Base-by-base conservation (phyloP, 2,329 filamentous ascomycete species). In the Trichoderma cornu-damae region DNA sequence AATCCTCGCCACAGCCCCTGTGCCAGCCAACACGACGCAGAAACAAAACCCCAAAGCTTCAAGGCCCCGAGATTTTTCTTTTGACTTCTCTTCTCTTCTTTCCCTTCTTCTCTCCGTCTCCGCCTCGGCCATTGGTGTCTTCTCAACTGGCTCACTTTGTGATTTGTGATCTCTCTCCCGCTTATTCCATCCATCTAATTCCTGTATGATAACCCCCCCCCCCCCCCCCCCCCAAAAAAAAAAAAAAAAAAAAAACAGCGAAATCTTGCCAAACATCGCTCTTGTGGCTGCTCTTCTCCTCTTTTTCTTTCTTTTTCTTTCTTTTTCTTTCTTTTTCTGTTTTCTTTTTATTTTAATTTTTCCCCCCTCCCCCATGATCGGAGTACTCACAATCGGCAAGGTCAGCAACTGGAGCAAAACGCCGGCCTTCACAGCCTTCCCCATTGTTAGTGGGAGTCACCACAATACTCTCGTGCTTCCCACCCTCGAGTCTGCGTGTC, bases 401-500 rank as follows among this genome's bases (percentile, higher is more conserved):
- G 12, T 54, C 43, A 46, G 51, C 51, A 47, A 22, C 42, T 30
- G 30, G n/a, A 47, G 28, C 8, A 54, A n/a, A 54, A 11, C 51
- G 37, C 32, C 51, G 26, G 50, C 38, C 32, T 46, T 54, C 40
- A 35, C 40, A 50, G 47, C 54, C 38, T 50, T 50, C 37, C 20
- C 37, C 24, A 44, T 28, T 43, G 18, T 22, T 28, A 34, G 54
- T 40, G 43, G 43, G 43, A 56, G 26, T 48, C 32, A 48, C 20
- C 43, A 56, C 6, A n/a, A 26, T 43, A 38, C n/a, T 44, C 11
- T 54, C 32, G 51, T 54, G 42, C 30, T 54, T 24, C 51, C 51
- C 51, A 54, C 51, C 51, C 51, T 34, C 22, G 44, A 58, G 34
- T 58, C 56, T 35, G 43, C 49, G 49, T 53, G 40, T 44, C 35